phyloP scores from a whole-genome alignment of 768 basidiomycete species.

The Podaxis carcinomalis region DNA sequence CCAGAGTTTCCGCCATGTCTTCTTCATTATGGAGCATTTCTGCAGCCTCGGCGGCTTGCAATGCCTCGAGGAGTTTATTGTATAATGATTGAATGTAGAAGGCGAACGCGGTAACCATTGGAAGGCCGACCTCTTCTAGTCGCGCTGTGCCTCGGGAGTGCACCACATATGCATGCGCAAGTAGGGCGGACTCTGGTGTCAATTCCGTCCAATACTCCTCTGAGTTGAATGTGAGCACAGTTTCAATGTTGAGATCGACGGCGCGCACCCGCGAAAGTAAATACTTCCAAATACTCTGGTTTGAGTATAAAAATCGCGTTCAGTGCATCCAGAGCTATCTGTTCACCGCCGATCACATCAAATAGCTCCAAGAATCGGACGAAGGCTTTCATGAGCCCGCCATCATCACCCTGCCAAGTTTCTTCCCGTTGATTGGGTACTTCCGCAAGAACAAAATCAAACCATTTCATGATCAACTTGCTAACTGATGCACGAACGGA shows the following conservation, averaged over 20 bases:
- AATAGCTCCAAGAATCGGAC: constrained; percentile 43
- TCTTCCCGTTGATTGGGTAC: constrained; percentile 29
- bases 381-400: constrained; percentile 41
- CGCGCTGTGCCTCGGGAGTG: constrained; percentile 62
- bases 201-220: constrained; percentile 74
- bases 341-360: constrained; percentile 64
- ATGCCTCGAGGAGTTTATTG: constrained; percentile 46
- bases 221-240: constrained; percentile 19
- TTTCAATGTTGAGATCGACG: not conserved
- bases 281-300: constrained; percentile 61
- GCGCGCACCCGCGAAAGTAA: constrained; percentile 69
- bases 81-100: constrained; percentile 79
- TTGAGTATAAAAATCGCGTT: constrained; percentile 72
- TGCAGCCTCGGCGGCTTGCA: constrained; percentile 37
- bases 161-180: constrained; percentile 84
- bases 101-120: constrained; percentile 90
- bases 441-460: constrained; percentile 52
- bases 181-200: constrained; percentile 76
- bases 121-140: constrained; percentile 66
- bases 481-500: constrained; percentile 78
- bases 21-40: constrained; percentile 35
- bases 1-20: constrained; percentile 47
- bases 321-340: constrained; percentile 82
- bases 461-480: constrained; percentile 77
- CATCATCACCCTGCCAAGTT: constrained; percentile 39